Evolutionary conservation across 768 basidiomycete genomes (phyloP).

Genomic region (Tricholoma matsutake): DNA sequence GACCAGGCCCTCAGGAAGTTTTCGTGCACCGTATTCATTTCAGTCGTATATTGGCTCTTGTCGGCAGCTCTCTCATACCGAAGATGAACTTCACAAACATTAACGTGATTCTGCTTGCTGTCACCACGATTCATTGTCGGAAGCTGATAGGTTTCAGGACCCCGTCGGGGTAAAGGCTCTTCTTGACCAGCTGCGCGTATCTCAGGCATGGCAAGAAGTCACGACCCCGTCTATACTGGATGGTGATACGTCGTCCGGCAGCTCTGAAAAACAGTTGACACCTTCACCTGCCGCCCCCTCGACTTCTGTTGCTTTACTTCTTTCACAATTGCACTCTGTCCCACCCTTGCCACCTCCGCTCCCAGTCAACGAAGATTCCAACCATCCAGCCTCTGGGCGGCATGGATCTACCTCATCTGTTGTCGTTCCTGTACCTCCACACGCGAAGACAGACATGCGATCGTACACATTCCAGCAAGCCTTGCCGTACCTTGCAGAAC

Average conservation of each 20-base stretch:
- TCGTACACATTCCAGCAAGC: slow-evolving; percentile 66
- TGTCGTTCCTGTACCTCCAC: background rate
- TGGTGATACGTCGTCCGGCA: slow-evolving; percentile 1
- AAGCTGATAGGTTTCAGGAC: slow-evolving; percentile 44
- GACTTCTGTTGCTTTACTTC: slow-evolving; percentile 54
- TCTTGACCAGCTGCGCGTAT: slow-evolving; percentile 64
- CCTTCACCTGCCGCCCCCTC: slow-evolving; percentile 9
- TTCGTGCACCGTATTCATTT: no score
- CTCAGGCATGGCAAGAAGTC: slow-evolving; percentile 66
- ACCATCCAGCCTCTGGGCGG: slow-evolving; percentile 1
- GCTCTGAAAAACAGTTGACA: background rate
- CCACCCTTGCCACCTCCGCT: slow-evolving; percentile 10
- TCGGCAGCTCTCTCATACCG: background rate
- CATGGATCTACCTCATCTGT: slow-evolving; percentile 6
- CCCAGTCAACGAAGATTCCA: background rate
- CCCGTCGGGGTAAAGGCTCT: slow-evolving; percentile 63
- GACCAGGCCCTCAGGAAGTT: no score
- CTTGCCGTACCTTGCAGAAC: slow-evolving; percentile 58
- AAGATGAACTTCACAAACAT: slow-evolving; percentile 52
- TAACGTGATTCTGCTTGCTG: slow-evolving; percentile 40
- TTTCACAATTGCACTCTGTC: slow-evolving; percentile 55
- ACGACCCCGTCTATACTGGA: slow-evolving; percentile 3
- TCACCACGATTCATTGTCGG: background rate
- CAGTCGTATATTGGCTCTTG: no score
- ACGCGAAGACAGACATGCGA: slow-evolving; percentile 34